Conservation (phyloP, 2,329 filamentous ascomycete genomes). For the Purpureocillium takamizusanense region DNA sequence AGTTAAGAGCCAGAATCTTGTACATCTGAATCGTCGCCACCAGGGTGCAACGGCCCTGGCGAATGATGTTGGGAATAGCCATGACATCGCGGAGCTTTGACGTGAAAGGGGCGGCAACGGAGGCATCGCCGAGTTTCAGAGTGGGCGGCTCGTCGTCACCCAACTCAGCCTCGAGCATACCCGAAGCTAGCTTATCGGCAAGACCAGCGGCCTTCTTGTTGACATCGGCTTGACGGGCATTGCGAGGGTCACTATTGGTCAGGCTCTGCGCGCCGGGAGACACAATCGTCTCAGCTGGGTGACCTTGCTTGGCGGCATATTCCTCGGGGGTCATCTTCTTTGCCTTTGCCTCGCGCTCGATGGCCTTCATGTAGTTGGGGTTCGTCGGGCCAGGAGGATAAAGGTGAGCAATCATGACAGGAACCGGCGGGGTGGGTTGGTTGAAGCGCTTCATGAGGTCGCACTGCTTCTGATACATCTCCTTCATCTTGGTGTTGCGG, state of each 20-base stretch:
- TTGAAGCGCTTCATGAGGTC: slow-evolving; percentile 91
- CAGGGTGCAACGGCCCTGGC: slow-evolving; percentile 92
- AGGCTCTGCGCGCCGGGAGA: slow-evolving; percentile 56
- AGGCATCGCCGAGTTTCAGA: slow-evolving; percentile 94
- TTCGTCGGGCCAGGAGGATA: slow-evolving; percentile 87
- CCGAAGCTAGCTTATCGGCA: slow-evolving; percentile 76
- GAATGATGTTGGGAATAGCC: slow-evolving; percentile 95
- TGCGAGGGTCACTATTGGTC: slow-evolving; percentile 11
- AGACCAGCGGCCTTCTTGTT: slow-evolving; percentile 66
- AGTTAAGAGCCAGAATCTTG: slow-evolving; percentile 97
- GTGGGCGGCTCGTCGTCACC: slow-evolving; percentile 87
- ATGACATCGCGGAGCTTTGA: slow-evolving; percentile 96
- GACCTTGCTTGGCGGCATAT: slow-evolving; percentile 43
- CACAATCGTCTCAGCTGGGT: slow-evolving; percentile 53
- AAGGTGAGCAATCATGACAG: slow-evolving; percentile 83
- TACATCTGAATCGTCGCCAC: slow-evolving; percentile 99
- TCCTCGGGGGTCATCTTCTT: slow-evolving; percentile 61
- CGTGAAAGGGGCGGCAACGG: slow-evolving; percentile 93
- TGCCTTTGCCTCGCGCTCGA: slow-evolving; percentile 73
- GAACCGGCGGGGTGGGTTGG: slow-evolving; percentile 84
- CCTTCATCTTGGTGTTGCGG: slow-evolving; percentile 95
- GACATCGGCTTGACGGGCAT: slow-evolving; percentile 46
- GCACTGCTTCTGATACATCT: slow-evolving; percentile 94
- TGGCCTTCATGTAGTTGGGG: slow-evolving; percentile 88
- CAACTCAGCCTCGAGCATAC: slow-evolving; percentile 84